Evolutionary conservation across 257 asterid genomes (phyloP).

Genomic region (Nicotiana sylvestris): DNA sequence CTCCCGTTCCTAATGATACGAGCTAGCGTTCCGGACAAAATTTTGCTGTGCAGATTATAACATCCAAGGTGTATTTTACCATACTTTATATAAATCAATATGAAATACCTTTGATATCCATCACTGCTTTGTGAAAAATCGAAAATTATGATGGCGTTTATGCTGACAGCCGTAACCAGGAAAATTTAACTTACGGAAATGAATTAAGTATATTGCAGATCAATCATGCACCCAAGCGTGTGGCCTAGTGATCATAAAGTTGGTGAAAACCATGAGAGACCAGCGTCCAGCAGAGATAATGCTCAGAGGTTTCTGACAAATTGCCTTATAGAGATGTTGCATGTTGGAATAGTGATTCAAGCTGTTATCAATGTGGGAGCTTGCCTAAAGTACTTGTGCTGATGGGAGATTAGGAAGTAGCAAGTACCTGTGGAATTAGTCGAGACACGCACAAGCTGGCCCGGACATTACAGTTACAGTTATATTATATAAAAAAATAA

Average conservation of each 20-base stretch:
- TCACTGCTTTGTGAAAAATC: neutral
- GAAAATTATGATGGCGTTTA: neutral
- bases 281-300: neutral
- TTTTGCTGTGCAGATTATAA: neutral
- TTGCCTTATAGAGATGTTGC: too few species aligned
- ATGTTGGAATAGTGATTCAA: too few species aligned
- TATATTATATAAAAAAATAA: too few species aligned
- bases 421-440: too few species aligned
- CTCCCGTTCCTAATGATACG: neutral
- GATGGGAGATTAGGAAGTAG: too few species aligned
- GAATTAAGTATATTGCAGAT: neutral
- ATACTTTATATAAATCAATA: neutral
- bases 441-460: too few species aligned
- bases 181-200: neutral
- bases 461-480: too few species aligned
- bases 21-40: neutral
- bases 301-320: too few species aligned
- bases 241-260: neutral
- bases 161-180: neutral
- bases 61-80: neutral
- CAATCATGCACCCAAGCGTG: neutral
- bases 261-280: neutral
- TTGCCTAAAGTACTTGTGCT: too few species aligned
- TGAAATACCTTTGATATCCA: neutral
- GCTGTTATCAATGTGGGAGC: too few species aligned